These are phyloP conservation scores for Rhododendron molle DNA, from an alignment of 148 eudicot species.

Conservation along the genomic window DNA sequence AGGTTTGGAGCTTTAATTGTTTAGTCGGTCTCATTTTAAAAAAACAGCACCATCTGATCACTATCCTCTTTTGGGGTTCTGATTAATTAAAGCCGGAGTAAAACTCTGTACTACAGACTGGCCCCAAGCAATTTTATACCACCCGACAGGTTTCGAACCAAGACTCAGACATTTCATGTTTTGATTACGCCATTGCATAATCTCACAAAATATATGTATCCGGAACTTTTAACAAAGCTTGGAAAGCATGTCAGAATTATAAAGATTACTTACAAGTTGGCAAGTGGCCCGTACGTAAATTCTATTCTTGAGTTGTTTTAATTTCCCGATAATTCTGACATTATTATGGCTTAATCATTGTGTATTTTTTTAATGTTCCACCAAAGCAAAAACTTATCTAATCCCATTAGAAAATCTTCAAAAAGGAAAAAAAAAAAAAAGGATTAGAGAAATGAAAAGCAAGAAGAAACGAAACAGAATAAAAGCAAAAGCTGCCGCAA, in stretches of 20 bases:
- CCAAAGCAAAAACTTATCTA: constrained; percentile 1
- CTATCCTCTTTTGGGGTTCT: too few relatives aligned
- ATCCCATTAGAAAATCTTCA: constrained; percentile 18
- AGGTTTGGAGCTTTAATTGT: constrained; percentile 2
- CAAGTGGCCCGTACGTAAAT: not conserved
- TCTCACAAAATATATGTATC: not conserved
- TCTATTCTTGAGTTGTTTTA: not conserved
- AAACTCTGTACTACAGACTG: too few relatives aligned
- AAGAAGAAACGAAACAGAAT: constrained; percentile 6
- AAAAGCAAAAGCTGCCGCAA: constrained; percentile 48
- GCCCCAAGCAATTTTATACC: too few relatives aligned
- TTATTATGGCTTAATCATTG: not conserved
- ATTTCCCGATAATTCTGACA: not conserved
- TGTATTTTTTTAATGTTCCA: not conserved
- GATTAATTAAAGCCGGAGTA: too few relatives aligned
- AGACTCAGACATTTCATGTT: not conserved
- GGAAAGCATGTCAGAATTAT: not conserved
- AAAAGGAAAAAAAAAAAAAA: not conserved
- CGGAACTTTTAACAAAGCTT: not conserved
- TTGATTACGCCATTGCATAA: too few relatives aligned
- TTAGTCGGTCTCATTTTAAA: not conserved
- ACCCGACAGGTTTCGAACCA: not conserved
- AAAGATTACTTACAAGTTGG: too few relatives aligned
- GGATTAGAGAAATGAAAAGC: constrained; percentile 6
- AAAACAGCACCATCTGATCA: not conserved